These are phyloP conservation scores for Eragrostis tef DNA, from an alignment of 202 grass and related monocot species.

Conservation along the genomic window DNA sequence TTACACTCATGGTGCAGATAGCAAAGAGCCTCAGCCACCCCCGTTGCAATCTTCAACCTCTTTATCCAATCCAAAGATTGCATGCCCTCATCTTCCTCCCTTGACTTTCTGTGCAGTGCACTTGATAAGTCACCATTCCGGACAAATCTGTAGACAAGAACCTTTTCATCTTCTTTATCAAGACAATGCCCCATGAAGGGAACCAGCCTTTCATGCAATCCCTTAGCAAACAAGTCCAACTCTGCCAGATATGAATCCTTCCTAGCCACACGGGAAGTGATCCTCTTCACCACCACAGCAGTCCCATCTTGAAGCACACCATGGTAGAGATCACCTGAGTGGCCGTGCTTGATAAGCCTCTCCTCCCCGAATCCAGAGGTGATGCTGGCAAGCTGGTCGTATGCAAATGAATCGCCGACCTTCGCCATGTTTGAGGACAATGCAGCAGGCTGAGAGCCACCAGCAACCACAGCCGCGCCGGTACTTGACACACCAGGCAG, in stretches of 20 bases:
- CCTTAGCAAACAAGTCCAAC: constrained; percentile 82
- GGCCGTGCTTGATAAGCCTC: constrained; percentile 81
- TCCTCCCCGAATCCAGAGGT: constrained; percentile 65
- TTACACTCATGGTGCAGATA: constrained; percentile 93
- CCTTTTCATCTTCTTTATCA: constrained; percentile 74
- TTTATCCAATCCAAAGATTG: constrained; percentile 99
- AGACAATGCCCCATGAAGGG: constrained; percentile 78
- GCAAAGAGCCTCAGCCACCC: constrained; percentile 86
- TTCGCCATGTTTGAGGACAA: constrained; percentile 49
- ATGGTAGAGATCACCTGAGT: constrained; percentile 79
- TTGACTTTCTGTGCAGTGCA: constrained; percentile 69
- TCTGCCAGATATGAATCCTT: constrained; percentile 72
- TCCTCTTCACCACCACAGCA: constrained; percentile 74
- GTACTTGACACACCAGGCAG: constrained; percentile 36
- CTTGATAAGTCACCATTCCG: constrained; percentile 72
- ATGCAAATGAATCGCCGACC: constrained; percentile 76
- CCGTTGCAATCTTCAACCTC: constrained; percentile 96
- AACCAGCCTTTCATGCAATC: constrained; percentile 71
- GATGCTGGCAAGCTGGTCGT: constrained; percentile 60
- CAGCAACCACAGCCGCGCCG: constrained; percentile 30
- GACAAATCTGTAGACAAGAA: constrained; percentile 91
- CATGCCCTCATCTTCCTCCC: constrained; percentile 75
- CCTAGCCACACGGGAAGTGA: constrained; percentile 50
- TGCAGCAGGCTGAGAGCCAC: constrained; percentile 53
- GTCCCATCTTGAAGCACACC: constrained; percentile 67